Percentiles rank a stretch among this genome's conserved stretches.
These are phyloP conservation scores for Penicillium sp. DNA, from an alignment of 2,329 filamentous ascomycete species.

Conservation along the genomic window DNA sequence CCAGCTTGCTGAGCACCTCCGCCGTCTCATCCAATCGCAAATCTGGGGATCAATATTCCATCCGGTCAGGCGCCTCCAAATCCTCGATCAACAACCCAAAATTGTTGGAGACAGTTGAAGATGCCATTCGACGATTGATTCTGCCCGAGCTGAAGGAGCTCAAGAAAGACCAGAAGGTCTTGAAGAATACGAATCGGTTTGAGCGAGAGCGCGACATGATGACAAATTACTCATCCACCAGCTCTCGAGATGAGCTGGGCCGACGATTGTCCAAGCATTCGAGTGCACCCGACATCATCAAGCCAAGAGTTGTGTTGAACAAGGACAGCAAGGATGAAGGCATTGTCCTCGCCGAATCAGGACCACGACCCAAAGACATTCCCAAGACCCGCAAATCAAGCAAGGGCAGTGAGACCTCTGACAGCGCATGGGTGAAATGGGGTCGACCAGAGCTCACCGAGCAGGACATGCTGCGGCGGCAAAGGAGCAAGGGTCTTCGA, in stretches of 20 bases:
- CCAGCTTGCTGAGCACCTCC: slow-evolving; percentile 63
- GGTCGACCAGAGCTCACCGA: slow-evolving; percentile 53
- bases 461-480: slow-evolving; percentile 57
- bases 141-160: slow-evolving; percentile 88
- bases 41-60: slow-evolving; percentile 62
- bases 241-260: slow-evolving; percentile 58
- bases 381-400: slow-evolving; percentile 58
- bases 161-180: slow-evolving; percentile 84
- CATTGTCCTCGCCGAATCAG: slow-evolving; percentile 57
- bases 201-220: slow-evolving; percentile 60
- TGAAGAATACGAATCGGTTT: slow-evolving; percentile 71
- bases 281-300: slow-evolving; percentile 63
- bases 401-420: slow-evolving; percentile 54
- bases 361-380: slow-evolving; percentile 54
- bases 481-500: slow-evolving; percentile 58
- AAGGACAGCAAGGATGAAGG: slow-evolving; percentile 62
- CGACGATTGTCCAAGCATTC: slow-evolving; percentile 63
- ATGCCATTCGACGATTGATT: slow-evolving; percentile 86
- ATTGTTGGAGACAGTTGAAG: slow-evolving; percentile 86
- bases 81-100: slow-evolving; percentile 92
- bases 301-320: slow-evolving; percentile 64
- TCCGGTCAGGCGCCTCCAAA: slow-evolving; percentile 61
- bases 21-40: slow-evolving; percentile 58
- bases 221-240: slow-evolving; percentile 63
- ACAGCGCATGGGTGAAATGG: slow-evolving; percentile 49